Evolutionary conservation across 2,329 filamentous ascomycete genomes (phyloP), one percentile per base, ranked within the genome.

Genomic region (Monosporascus sp.): DNA sequence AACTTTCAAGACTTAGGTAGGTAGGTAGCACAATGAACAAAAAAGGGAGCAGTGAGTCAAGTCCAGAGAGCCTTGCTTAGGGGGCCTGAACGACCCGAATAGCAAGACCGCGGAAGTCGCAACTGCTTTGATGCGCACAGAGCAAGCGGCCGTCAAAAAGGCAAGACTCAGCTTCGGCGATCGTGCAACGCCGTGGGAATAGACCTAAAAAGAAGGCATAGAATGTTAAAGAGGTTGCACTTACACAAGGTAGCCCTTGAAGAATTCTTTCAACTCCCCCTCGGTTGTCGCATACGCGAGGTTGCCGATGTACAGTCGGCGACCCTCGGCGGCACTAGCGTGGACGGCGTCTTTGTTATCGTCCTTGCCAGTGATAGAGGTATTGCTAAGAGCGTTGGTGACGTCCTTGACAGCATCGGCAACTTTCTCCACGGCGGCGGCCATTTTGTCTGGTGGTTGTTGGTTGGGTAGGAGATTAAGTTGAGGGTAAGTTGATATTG

Each of bases 241-340:
- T 84, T 84, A 99, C 94, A 99, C 90, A 82, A 94, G 88, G 84
- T 96, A 97, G 77, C 87, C 89, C 84, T 94, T 93, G 88, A 99
- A 99, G 85, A 99, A 99, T 69, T 94, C 89, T 84, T 95, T 96
- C 84, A 99, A 90, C 87, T 97, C 91, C 88, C 89, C 94, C 89
- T 97, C 94, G 76, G 91, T 96, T 87, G 94, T 97, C 87, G 93
- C 92, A 77, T 99, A 99, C 71, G 94, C 94, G 85, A 99, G 89
- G 84, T 99, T 99, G 83, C 94, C 94, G 82, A 99, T 97, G 82
- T 99, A 99, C 70, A 99, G 88, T 81, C 94, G 90, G 82, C 94
- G 90, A 76, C 94, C 93, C 83, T 99, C 94, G 77, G 93, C 92
- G 76, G 94, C 94, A 80, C 91, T 96, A 78, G 91, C 90, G 75